These are phyloP conservation scores for Flaveria ramosissima DNA, from an alignment of 129 eudicot species.

Conservation along the genomic window DNA sequence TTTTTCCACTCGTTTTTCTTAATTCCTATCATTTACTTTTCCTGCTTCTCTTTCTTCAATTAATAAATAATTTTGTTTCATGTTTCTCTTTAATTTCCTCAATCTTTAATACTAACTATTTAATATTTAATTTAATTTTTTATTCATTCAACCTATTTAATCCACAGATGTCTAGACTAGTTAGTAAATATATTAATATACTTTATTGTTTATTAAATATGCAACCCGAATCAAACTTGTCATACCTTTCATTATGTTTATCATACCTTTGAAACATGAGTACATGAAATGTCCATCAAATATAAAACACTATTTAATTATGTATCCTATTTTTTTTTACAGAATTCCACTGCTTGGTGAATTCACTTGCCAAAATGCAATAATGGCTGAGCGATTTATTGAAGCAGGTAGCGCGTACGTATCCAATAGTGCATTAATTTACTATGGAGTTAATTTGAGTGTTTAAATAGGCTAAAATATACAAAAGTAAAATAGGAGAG, in stretches of 20 bases:
- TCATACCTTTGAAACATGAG: not conserved
- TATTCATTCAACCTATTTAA: too few relatives aligned
- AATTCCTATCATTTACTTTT: too few relatives aligned
- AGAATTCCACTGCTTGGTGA: slow-evolving; percentile 94
- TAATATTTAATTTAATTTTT: too few relatives aligned
- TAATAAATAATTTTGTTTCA: too few relatives aligned
- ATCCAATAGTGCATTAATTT: slow-evolving; percentile 48
- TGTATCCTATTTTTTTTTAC: slow-evolving; percentile 22
- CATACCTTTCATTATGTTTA: slow-evolving; percentile 8
- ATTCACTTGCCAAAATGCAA: slow-evolving; percentile 97
- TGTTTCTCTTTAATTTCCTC: too few relatives aligned
- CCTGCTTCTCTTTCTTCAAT: too few relatives aligned
- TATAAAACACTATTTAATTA: not conserved
- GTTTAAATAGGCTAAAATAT: slow-evolving; percentile 2
- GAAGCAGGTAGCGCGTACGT: slow-evolving; percentile 99
- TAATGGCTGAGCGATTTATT: slow-evolving; percentile 96
- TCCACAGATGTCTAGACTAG: too few relatives aligned
- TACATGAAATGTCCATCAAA: not conserved
- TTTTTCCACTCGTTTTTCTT: too few relatives aligned
- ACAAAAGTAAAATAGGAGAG: not conserved
- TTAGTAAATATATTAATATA: not conserved
- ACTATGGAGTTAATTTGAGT: not conserved
- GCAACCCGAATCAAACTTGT: not conserved
- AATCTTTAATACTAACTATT: too few relatives aligned
- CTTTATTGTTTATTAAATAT: not conserved